Percentiles rank a stretch among this genome's conserved stretches.
phyloP scores from a whole-genome alignment of 257 asterid genomes.

The Voacanga thouarsii region DNA sequence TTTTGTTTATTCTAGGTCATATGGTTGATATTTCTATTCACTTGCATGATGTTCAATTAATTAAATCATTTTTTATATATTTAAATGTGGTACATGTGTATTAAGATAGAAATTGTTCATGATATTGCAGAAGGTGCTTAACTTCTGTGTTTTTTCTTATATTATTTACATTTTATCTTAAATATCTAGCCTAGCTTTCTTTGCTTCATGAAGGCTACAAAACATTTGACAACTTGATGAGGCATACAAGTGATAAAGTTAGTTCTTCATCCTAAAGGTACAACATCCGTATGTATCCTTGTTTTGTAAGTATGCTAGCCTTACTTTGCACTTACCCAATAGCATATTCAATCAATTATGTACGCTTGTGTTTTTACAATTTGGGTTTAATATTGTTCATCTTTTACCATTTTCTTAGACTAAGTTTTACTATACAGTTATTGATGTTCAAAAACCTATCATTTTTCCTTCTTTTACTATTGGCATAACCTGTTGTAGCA shows the following conservation, averaged over 20 bases:
- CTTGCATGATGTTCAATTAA: background rate
- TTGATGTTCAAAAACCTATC: background rate
- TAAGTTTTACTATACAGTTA: background rate
- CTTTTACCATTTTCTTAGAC: background rate
- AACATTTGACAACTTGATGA: background rate
- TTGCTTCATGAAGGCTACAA: background rate
- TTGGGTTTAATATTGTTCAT: background rate
- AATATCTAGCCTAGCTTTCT: background rate
- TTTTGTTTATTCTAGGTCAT: background rate
- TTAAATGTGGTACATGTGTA: constrained; percentile 55
- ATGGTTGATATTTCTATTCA: background rate
- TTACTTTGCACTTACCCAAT: background rate
- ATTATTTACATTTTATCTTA: background rate
- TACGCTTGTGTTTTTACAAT: background rate
- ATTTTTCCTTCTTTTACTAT: background rate
- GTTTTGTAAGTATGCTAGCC: background rate
- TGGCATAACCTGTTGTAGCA: too few relatives aligned
- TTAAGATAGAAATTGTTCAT: constrained; percentile 91
- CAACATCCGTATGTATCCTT: background rate
- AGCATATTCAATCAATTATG: background rate
- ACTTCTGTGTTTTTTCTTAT: background rate
- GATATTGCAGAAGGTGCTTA: constrained; percentile 89
- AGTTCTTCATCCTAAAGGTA: background rate
- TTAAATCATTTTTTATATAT: constrained; percentile 9
- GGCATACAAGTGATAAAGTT: background rate